Conservation (phyloP, 495 filamentous ascomycete species). For the Xylaria cubensis region DNA sequence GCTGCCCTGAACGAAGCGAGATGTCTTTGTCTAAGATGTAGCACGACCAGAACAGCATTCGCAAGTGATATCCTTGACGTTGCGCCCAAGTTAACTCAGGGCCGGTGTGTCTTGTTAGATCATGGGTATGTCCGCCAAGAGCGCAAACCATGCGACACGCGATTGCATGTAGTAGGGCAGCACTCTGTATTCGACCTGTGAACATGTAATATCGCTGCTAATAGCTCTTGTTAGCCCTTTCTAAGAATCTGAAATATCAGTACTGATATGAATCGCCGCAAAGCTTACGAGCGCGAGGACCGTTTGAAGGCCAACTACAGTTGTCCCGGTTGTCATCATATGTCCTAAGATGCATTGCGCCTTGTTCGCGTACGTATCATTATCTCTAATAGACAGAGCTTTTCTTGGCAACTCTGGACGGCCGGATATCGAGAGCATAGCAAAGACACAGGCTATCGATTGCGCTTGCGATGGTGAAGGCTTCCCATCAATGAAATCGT, state of each 20-base stretch:
- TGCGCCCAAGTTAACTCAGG: neutral
- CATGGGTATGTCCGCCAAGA: neutral
- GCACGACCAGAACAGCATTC: neutral
- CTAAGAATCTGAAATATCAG: neutral
- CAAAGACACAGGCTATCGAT: neutral
- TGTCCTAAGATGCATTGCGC: neutral
- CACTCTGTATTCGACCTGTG: neutral
- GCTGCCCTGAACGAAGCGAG: conserved; percentile 37
- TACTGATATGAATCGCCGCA: neutral
- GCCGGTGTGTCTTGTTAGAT: neutral
- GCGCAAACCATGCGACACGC: neutral
- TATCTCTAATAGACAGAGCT: neutral
- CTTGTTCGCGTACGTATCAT: neutral
- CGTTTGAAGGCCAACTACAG: neutral
- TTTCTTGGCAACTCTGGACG: neutral
- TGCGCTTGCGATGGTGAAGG: neutral
- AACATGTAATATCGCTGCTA: neutral
- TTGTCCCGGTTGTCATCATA: neutral
- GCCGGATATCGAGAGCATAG: neutral
- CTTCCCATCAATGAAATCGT: neutral
- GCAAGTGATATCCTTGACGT: neutral
- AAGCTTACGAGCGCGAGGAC: neutral
- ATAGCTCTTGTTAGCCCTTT: neutral
- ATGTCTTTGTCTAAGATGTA: conserved; percentile 40
- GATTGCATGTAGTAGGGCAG: neutral